Conservation (phyloP, 257 asterid species). For the Petunia axillaris region DNA sequence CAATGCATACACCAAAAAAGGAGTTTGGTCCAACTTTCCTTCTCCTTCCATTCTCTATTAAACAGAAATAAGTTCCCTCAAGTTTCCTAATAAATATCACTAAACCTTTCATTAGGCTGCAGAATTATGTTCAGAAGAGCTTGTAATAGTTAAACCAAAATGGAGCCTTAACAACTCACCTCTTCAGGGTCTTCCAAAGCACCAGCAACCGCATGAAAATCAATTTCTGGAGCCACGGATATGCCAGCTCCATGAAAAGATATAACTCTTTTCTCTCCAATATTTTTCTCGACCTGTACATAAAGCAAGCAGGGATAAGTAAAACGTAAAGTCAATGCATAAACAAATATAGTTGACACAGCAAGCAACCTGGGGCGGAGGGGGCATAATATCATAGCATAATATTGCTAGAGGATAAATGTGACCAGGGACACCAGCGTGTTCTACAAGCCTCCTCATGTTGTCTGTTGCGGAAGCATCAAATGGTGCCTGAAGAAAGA, state of each 20-base stretch:
- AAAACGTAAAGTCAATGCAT: constrained; percentile 9
- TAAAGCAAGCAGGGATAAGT: constrained; percentile 27
- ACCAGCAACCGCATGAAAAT: constrained; percentile 53
- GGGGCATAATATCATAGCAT: constrained; percentile 85
- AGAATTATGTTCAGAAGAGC: neutral
- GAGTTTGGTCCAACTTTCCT: neutral
- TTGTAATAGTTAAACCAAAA: constrained; percentile 4
- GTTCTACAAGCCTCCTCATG: constrained; percentile 85
- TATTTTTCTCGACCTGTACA: constrained; percentile 91
- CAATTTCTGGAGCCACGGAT: constrained; percentile 65
- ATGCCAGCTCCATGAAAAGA: constrained; percentile 86
- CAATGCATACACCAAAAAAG: neutral
- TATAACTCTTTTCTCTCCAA: constrained; percentile 81
- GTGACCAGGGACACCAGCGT: constrained; percentile 78
- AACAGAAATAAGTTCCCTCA: neutral
- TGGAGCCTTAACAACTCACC: constrained; percentile 47
- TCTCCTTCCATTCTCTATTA: constrained; percentile 20
- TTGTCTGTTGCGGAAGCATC: constrained; percentile 75
- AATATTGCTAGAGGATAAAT: constrained; percentile 74
- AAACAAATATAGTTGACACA: constrained; percentile 3
- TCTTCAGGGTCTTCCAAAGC: constrained; percentile 62
- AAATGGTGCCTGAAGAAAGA: constrained; percentile 67
- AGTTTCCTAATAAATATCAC: neutral
- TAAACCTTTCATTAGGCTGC: constrained; percentile 12
- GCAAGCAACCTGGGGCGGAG: constrained; percentile 68